phyloP scores from a whole-genome alignment of 2,329 filamentous ascomycete genomes.

The Penicillium paneum region DNA sequence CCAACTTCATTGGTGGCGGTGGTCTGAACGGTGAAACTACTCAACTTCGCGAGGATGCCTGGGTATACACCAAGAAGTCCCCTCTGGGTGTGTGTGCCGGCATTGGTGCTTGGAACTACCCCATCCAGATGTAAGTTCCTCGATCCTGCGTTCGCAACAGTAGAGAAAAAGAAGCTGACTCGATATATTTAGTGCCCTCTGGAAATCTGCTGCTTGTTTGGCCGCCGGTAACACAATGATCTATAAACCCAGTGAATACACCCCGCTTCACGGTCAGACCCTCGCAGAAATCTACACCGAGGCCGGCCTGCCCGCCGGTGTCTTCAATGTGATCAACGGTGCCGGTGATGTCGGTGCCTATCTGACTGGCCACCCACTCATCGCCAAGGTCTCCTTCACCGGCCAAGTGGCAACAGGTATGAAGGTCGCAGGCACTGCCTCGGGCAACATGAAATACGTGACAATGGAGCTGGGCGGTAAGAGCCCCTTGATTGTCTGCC shows the following conservation, averaged over 20 bases:
- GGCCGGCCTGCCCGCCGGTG: conserved; percentile 74
- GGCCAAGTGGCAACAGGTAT: conserved; percentile 79
- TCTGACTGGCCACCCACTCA: conserved; percentile 66
- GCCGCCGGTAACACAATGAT: conserved; percentile 87
- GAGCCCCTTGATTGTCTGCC: conserved; percentile 74
- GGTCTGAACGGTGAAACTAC: conserved; percentile 78
- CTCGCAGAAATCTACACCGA: conserved; percentile 74
- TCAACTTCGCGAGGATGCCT: conserved; percentile 69
- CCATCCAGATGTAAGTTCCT: conserved; percentile 66
- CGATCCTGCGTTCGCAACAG: background rate
- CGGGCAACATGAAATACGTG: conserved; percentile 79
- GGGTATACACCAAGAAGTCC: conserved; percentile 79
- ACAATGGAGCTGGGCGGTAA: conserved; percentile 93
- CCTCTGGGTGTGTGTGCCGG: conserved; percentile 79
- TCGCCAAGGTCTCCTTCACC: conserved; percentile 87
- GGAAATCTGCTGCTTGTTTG: conserved; percentile 83
- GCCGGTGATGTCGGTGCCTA: conserved; percentile 73
- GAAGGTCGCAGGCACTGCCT: conserved; percentile 74
- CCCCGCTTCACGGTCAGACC: conserved; percentile 73
- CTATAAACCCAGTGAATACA: conserved; percentile 86
- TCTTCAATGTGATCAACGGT: conserved; percentile 84
- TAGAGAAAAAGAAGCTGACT: conserved; percentile 3
- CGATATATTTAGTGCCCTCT: conserved; percentile 57
- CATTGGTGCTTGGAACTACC: conserved; percentile 91
- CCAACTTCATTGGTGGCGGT: conserved; percentile 71